Percentiles rank a stretch among this genome's conserved stretches.
These are phyloP conservation scores for Xylaria venustula DNA, from an alignment of 495 filamentous ascomycete species.

Conservation along the genomic window DNA sequence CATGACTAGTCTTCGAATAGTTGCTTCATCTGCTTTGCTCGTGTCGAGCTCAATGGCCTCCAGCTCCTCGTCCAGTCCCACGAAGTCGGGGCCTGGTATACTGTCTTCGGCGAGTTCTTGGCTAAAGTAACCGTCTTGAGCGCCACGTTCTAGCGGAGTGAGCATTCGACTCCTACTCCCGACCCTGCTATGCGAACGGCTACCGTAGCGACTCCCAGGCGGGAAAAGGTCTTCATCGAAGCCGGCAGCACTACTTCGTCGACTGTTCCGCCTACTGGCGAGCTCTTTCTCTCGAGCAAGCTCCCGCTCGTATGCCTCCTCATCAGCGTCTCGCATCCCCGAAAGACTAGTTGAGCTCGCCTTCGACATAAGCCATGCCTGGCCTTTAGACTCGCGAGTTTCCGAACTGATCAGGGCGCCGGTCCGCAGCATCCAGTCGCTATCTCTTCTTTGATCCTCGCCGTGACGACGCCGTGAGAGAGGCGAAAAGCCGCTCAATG, in stretches of 20 bases:
- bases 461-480: slow-evolving; percentile 21
- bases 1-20: slow-evolving; percentile 52
- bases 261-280: slow-evolving; percentile 33
- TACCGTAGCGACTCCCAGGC: slow-evolving; percentile 41
- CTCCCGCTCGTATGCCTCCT: slow-evolving; percentile 44
- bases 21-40: slow-evolving; percentile 52
- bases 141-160: slow-evolving; percentile 34
- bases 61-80: slow-evolving; percentile 51
- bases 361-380: slow-evolving; percentile 72
- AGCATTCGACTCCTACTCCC: slow-evolving; percentile 39
- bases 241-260: slow-evolving; percentile 30
- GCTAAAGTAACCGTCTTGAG: slow-evolving; percentile 47
- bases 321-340: slow-evolving; percentile 48
- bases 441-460: slow-evolving; percentile 40
- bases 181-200: slow-evolving; percentile 43
- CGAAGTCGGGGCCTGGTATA: slow-evolving; percentile 59
- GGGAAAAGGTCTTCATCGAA: slow-evolving; percentile 40
- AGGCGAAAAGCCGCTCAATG: slow-evolving; percentile 18
- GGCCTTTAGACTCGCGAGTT: slow-evolving; percentile 73
- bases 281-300: slow-evolving; percentile 37
- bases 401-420: slow-evolving; percentile 69
- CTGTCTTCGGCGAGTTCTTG: slow-evolving; percentile 36
- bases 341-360: slow-evolving; percentile 69
- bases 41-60: slow-evolving; percentile 42
- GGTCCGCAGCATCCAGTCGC: slow-evolving; percentile 74